Evolutionary conservation across 352 stramenopile species (phyloP).

Genomic region (Elongisporangium undulatum): DNA sequence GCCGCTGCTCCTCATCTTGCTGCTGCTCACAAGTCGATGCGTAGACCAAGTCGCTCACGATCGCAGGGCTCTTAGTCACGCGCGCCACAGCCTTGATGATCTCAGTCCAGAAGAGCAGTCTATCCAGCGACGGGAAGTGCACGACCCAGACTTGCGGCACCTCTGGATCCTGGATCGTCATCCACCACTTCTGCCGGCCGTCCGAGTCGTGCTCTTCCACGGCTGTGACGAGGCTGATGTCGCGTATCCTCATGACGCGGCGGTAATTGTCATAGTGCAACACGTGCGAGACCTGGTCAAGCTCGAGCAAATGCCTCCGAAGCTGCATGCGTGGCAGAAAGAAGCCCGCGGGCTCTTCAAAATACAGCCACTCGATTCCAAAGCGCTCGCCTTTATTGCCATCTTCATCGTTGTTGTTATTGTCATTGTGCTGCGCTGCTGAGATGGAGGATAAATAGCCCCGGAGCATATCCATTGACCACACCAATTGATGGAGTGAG

Average conservation of each 20-base stretch:
- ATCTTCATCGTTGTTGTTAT: slow-evolving; percentile 10
- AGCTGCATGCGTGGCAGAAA: slow-evolving; percentile 40
- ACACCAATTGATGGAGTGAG: not conserved
- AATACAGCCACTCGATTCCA: slow-evolving; percentile 47
- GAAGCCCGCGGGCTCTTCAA: slow-evolving; percentile 51
- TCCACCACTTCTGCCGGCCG: slow-evolving; percentile 44
- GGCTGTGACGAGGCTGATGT: slow-evolving; percentile 55
- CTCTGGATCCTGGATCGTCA: slow-evolving; percentile 54
- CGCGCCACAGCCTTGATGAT: slow-evolving; percentile 31
- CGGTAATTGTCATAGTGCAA: slow-evolving; percentile 55
- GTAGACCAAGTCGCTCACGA: slow-evolving; percentile 41
- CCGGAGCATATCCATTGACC: not conserved
- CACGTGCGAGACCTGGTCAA: slow-evolving; percentile 57
- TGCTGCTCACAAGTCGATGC: slow-evolving; percentile 8
- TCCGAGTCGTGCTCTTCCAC: slow-evolving; percentile 37
- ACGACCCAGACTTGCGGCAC: slow-evolving; percentile 61
- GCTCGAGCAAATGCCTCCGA: slow-evolving; percentile 33
- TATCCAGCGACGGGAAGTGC: slow-evolving; percentile 38
- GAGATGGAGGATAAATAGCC: not conserved
- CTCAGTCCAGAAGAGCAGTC: slow-evolving; percentile 36
- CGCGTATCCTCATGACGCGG: slow-evolving; percentile 43
- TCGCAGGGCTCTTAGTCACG: slow-evolving; percentile 19
- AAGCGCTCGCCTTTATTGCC: slow-evolving; percentile 10
- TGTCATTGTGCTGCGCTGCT: slow-evolving; percentile 9
- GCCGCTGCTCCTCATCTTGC: not conserved